These are phyloP conservation scores for Calonectria naviculata DNA, from an alignment of 2,329 filamentous ascomycete species.

Conservation along the genomic window DNA sequence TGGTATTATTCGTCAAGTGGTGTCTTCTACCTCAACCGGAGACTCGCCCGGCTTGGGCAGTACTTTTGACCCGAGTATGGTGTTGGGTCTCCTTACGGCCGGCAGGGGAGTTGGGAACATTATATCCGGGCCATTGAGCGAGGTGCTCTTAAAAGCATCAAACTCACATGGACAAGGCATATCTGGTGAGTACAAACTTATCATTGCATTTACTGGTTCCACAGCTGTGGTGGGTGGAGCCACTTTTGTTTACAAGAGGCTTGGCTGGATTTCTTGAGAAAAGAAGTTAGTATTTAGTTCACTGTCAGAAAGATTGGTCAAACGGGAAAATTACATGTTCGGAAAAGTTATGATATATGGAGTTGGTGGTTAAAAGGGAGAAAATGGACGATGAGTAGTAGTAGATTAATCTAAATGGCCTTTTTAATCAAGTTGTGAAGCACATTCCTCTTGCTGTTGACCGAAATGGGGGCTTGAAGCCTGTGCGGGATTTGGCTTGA, in stretches of 20 bases:
- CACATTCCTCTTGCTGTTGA: neutral
- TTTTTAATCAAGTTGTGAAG: neutral
- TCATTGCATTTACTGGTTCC: conserved; percentile 67
- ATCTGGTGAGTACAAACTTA: conserved; percentile 62
- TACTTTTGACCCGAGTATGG: conserved; percentile 56
- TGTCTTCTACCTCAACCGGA: conserved; percentile 14
- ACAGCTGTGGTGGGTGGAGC: conserved; percentile 31
- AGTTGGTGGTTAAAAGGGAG: too few species aligned
- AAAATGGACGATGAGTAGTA: too few species aligned
- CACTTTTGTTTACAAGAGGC: conserved; percentile 27
- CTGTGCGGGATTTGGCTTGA: neutral
- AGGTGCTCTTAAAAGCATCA: conserved; percentile 54
- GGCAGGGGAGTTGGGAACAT: conserved; percentile 70
- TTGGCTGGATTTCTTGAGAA: conserved; percentile 56
- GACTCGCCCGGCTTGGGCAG: neutral
- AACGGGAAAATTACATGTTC: too few species aligned
- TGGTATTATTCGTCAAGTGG: conserved; percentile 57
- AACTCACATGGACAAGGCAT: conserved; percentile 54
- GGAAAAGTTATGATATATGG: too few species aligned
- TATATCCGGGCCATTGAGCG: conserved; percentile 63
- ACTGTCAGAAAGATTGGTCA: neutral
- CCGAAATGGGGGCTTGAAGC: neutral
- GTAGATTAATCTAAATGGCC: too few species aligned
- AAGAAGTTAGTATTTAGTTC: neutral
- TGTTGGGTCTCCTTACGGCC: conserved; percentile 65